phyloP scores from a whole-genome alignment of 2,329 filamentous ascomycete genomes.

The Dactylella cylindrospora region DNA sequence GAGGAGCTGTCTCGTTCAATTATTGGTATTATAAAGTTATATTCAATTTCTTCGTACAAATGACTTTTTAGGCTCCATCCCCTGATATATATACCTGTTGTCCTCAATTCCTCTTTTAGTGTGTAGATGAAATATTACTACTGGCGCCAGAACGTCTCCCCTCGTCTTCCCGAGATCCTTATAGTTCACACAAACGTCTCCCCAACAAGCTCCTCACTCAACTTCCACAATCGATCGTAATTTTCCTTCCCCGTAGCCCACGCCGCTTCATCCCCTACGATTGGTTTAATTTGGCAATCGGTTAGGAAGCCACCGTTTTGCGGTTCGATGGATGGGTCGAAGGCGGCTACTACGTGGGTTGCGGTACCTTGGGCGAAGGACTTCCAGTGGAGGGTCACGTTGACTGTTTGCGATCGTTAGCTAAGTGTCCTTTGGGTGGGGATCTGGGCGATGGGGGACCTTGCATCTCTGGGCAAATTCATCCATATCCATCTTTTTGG shows the following conservation, averaged over 20 bases:
- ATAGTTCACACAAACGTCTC: constrained; percentile 50
- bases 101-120: too few species aligned
- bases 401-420: constrained; percentile 26
- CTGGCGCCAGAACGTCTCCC: too few species aligned
- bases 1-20: too few species aligned
- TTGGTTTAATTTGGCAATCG: constrained; percentile 35
- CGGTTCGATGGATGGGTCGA: constrained; percentile 53
- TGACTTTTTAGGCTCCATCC: too few species aligned
- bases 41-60: too few species aligned
- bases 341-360: constrained; percentile 54
- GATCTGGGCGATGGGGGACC: background rate
- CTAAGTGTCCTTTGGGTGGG: too few species aligned
- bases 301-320: constrained; percentile 29
- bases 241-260: constrained; percentile 51
- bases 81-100: too few species aligned
- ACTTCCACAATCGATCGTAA: constrained; percentile 55
- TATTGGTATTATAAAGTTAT: too few species aligned
- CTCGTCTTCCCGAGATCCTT: too few species aligned
- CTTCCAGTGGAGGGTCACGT: constrained; percentile 50
- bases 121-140: too few species aligned
- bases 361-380: constrained; percentile 52
- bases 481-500: constrained; percentile 47
- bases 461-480: constrained; percentile 15
- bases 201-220: constrained; percentile 55
- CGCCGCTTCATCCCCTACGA: constrained; percentile 14